These are phyloP conservation scores for Panicum miliaceum DNA, from an alignment of 176 grass and related monocot genomes.

Conservation along the genomic window DNA sequence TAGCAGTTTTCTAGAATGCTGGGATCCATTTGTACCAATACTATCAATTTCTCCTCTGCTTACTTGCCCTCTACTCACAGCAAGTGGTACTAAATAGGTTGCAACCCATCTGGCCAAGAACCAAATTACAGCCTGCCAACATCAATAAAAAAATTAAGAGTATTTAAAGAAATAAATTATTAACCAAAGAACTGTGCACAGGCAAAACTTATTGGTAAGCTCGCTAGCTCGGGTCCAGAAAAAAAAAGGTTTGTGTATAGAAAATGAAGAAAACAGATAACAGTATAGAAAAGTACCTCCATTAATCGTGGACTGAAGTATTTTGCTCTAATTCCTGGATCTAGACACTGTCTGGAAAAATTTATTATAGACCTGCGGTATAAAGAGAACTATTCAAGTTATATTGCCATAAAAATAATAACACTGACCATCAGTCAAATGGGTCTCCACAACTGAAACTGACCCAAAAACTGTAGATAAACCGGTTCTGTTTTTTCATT, in stretches of 20 bases:
- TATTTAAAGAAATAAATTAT: background rate
- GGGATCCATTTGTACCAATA: slow-evolving; percentile 46
- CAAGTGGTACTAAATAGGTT: slow-evolving; percentile 93
- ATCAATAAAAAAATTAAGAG: slow-evolving; percentile 53
- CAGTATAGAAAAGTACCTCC: slow-evolving; percentile 71
- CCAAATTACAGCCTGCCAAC: slow-evolving; percentile 81
- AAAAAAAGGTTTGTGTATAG: background rate
- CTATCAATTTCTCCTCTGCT: slow-evolving; percentile 51
- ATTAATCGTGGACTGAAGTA: slow-evolving; percentile 96
- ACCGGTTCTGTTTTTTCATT: background rate
- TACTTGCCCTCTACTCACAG: slow-evolving; percentile 67
- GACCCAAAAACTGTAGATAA: background rate
- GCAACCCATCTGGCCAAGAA: slow-evolving; percentile 96
- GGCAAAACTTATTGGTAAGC: slow-evolving; percentile 27
- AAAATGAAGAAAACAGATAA: slow-evolving; percentile 1
- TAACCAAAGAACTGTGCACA: slow-evolving; percentile 8
- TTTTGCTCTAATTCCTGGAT: slow-evolving; percentile 76
- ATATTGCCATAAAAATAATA: slow-evolving; percentile 16
- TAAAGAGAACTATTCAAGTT: slow-evolving; percentile 35
- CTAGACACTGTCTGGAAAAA: slow-evolving; percentile 88
- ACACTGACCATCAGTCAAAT: slow-evolving; percentile 1
- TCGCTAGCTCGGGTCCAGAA: slow-evolving; percentile 15
- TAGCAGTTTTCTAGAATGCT: slow-evolving; percentile 81
- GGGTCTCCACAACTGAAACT: background rate
- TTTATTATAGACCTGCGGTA: slow-evolving; percentile 81